phyloP scores from a whole-genome alignment of 2,329 filamentous ascomycete genomes.

The Leptographium lundbergii region DNA sequence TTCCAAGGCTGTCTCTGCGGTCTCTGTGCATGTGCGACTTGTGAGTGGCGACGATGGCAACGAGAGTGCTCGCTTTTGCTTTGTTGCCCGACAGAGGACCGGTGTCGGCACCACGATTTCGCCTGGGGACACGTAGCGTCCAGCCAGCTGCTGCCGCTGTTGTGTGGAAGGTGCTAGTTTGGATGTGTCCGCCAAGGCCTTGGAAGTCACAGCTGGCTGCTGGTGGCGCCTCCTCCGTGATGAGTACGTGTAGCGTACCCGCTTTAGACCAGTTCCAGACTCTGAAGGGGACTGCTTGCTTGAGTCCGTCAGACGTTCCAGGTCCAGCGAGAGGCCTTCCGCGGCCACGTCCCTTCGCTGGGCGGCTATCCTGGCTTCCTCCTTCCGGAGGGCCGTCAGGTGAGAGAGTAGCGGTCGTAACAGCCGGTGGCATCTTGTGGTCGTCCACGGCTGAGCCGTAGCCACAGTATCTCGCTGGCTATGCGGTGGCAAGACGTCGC shows the following conservation, averaged over 20 bases:
- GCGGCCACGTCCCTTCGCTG: not conserved
- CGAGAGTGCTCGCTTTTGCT: conserved; percentile 8
- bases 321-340: not conserved
- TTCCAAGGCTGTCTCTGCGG: not conserved
- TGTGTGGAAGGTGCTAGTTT: not conserved
- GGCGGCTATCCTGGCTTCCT: conserved; percentile 11
- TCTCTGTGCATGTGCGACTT: not conserved
- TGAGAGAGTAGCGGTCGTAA: conserved; percentile 33
- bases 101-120: conserved; percentile 20
- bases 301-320: not conserved
- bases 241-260: conserved; percentile 14
- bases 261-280: conserved; percentile 7
- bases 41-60: conserved; percentile 16
- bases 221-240: not conserved
- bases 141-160: not conserved
- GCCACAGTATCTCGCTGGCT: conserved; percentile 1
- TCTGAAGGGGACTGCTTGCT: not conserved
- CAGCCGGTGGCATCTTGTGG: conserved; percentile 31
- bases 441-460: conserved; percentile 27
- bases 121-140: conserved; percentile 6
- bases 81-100: conserved; percentile 18
- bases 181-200: not conserved
- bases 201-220: not conserved
- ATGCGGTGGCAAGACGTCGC: conserved; percentile 3
- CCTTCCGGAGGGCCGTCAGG: conserved; percentile 25